These are phyloP conservation scores for Blastobotrys persicus DNA, from an alignment of 1,139 yeast genomes.

Conservation along the genomic window DNA sequence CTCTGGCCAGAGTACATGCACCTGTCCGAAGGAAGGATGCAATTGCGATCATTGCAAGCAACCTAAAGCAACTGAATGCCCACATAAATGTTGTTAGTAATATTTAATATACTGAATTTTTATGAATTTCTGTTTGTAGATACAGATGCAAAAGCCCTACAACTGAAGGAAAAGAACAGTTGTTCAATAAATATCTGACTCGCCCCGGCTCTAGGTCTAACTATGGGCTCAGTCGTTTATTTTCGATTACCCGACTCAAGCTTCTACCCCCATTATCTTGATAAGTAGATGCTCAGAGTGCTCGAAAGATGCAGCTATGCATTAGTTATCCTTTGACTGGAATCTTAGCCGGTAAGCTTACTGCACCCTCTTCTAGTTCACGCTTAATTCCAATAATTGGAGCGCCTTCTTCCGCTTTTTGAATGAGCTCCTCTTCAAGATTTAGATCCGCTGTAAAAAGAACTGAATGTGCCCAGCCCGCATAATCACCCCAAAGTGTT, in stretches of 20 bases:
- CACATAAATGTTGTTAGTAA: background rate
- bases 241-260: too few species aligned
- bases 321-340: background rate
- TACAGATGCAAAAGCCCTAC: too few species aligned
- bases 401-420: background rate
- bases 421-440: background rate
- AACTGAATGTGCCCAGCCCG: conserved; percentile 98
- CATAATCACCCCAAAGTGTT: conserved; percentile 79
- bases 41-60: background rate
- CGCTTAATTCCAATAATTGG: conserved; percentile 5
- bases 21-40: background rate
- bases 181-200: too few species aligned
- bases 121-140: too few species aligned
- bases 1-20: background rate
- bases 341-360: background rate
- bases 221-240: too few species aligned
- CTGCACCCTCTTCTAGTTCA: conserved; percentile 1
- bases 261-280: too few species aligned
- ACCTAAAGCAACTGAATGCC: background rate
- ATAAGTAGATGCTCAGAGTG: background rate
- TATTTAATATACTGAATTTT: too few species aligned
- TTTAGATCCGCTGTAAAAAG: conserved; percentile 78
- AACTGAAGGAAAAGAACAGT: too few species aligned
- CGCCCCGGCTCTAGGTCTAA: too few species aligned
- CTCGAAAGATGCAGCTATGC: background rate